Evolutionary conservation across 768 basidiomycete genomes (phyloP), one percentile per base, ranked within the genome.

Genomic region (Dacryopinax spathularia): DNA sequence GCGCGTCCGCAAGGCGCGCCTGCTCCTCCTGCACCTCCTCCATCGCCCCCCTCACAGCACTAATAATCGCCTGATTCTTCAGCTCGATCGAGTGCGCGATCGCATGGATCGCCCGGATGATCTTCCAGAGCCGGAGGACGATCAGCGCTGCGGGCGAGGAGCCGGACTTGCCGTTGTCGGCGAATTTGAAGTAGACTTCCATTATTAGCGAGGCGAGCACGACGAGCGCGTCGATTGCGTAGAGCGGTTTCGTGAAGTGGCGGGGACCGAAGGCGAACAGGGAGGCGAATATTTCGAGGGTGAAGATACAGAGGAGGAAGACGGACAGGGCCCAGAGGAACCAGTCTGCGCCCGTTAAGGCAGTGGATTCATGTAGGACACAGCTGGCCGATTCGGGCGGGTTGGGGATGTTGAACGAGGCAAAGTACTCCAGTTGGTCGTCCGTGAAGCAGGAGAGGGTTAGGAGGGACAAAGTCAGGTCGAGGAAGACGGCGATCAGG

Each of bases 181-280:
- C 63, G 64, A 66, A 62, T 29, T 66, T 64, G 44, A 66, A 66
- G 43, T 60, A 66, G 34, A 65, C 60, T 37, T 66, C 66, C 48
- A 66, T 60, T 22, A 41, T 34, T 10, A 66, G 64, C 20, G 66
- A 64, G 0, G 63, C 61, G 31, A 66, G n/a, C 29, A 66, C 66
- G 64, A 66, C 66, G 34, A 63, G 60, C 0, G 64, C 66, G 29
- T 66, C 66, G 25, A 64, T 64, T 29, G 48, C 48, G 48, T 56
- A 56, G 48, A 56, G 48, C 48, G 48, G 48, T 29, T 56, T 56
- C 5, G 15, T 9, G 48, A 56, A 56, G 48, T 56, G 48, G 25
- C 3, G 10, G 2, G 64, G 66, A 6, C 66, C 66, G 27, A 66
- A 66, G 9, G 66, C 66, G 48, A 63, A 64, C 35, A 66, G 56